These are phyloP conservation scores for Fraxinus americana DNA, from an alignment of 257 asterid species.

Conservation along the genomic window DNA sequence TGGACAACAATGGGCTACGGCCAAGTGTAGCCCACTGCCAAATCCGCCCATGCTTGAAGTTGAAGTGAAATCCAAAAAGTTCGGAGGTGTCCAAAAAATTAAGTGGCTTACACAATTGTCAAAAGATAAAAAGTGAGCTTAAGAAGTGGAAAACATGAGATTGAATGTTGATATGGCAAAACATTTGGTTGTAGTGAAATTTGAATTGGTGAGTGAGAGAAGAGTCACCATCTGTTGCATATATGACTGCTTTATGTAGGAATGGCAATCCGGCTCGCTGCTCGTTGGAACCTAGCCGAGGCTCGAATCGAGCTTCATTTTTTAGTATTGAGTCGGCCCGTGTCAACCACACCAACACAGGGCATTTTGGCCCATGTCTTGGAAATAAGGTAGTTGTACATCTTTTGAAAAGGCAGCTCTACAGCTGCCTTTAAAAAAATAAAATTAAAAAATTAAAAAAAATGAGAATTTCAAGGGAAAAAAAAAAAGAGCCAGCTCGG, in stretches of 20 bases:
- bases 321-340: no score
- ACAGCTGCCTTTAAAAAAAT: no score
- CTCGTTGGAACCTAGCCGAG: slow-evolving; percentile 26
- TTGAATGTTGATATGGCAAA: slow-evolving; percentile 80
- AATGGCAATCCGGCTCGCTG: slow-evolving; percentile 45
- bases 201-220: slow-evolving; percentile 63
- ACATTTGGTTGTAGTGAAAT: slow-evolving; percentile 69
- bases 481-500: no score
- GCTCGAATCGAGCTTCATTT: slow-evolving; percentile 41
- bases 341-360: no score
- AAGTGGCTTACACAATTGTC: slow-evolving; percentile 75
- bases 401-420: no score
- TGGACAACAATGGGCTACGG: no score
- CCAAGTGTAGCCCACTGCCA: slow-evolving; percentile 71
- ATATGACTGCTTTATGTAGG: no score
- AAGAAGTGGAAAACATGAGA: slow-evolving; percentile 77
- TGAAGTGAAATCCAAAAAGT: slow-evolving; percentile 83
- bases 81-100: slow-evolving; percentile 80
- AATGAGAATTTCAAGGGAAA: no score
- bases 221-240: neutral
- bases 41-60: no score
- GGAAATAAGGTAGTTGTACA: no score
- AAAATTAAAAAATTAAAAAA: no score
- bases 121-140: slow-evolving; percentile 72
- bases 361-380: no score